Conservation (phyloP, 768 basidiomycete genomes). For the Boletus reticulatus region DNA sequence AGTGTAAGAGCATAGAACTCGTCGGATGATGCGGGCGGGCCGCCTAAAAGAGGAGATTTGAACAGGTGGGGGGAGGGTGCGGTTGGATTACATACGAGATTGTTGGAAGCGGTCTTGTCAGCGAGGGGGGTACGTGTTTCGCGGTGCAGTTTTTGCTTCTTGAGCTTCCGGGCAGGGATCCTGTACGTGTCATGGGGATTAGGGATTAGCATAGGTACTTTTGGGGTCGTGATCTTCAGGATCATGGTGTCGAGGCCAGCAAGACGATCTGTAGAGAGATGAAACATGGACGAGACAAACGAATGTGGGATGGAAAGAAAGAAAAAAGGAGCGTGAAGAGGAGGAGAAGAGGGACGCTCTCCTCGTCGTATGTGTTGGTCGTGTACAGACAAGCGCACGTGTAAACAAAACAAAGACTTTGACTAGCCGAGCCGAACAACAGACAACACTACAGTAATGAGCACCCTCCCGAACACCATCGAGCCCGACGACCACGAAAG, state of each 20-base stretch:
- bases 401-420: conserved; percentile 12
- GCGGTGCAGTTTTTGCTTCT: conserved; percentile 17
- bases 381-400: conserved; percentile 9
- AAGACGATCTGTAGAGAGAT: conserved; percentile 39
- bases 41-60: conserved; percentile 12
- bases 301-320: conserved; percentile 6
- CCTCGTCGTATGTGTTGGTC: conserved; percentile 13
- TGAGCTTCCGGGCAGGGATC: conserved; percentile 22
- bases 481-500: conserved; percentile 74
- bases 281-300: conserved; percentile 31
- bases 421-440: conserved; percentile 1
- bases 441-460: conserved; percentile 42
- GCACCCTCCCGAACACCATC: conserved; percentile 71
- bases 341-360: background rate
- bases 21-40: conserved; percentile 10
- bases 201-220: conserved; percentile 29
- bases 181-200: conserved; percentile 17
- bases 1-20: conserved; percentile 17
- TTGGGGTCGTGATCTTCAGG: conserved; percentile 33
- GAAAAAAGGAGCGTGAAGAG: background rate
- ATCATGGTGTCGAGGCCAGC: conserved; percentile 42
- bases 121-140: conserved; percentile 31
- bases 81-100: conserved; percentile 27
- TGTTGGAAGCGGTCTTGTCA: conserved; percentile 30
- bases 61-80: conserved; percentile 4